Evolutionary conservation across 179 eudicot genomes (phyloP).

Genomic region (Silene noctiflora): DNA sequence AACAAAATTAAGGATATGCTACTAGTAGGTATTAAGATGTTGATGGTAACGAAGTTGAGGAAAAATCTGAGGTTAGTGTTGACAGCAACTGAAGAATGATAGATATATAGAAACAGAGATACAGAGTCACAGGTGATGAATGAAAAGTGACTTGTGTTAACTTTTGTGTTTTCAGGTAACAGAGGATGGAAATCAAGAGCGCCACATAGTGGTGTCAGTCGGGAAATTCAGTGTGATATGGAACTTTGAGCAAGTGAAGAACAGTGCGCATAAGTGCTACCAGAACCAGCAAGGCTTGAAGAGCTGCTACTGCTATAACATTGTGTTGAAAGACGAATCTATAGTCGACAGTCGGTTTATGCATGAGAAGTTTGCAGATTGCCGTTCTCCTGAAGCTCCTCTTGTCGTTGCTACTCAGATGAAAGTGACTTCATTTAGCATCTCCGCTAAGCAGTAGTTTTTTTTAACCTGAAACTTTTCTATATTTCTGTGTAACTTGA

Average conservation of each 20-base stretch:
- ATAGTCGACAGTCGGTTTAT: constrained; percentile 89
- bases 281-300: constrained; percentile 75
- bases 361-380: constrained; percentile 73
- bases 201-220: constrained; percentile 78
- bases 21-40: no score
- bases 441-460: constrained; percentile 42
- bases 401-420: constrained; percentile 86
- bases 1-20: no score
- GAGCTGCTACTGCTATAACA: constrained; percentile 89
- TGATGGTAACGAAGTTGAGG: no score
- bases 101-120: background rate
- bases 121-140: background rate
- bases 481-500: background rate
- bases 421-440: constrained; percentile 87
- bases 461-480: background rate
- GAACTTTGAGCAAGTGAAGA: constrained; percentile 91
- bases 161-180: constrained; percentile 54
- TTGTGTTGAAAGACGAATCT: constrained; percentile 78
- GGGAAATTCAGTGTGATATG: constrained; percentile 90
- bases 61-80: no score
- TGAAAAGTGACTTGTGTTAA: constrained; percentile 10
- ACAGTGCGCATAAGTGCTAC: constrained; percentile 82
- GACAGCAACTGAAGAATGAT: background rate
- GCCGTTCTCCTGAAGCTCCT: constrained; percentile 80
- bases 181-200: constrained; percentile 81